Evolutionary conservation across 768 basidiomycete species (phyloP), one percentile per base, ranked within the genome.

Genomic region (Termitomyces sp.): DNA sequence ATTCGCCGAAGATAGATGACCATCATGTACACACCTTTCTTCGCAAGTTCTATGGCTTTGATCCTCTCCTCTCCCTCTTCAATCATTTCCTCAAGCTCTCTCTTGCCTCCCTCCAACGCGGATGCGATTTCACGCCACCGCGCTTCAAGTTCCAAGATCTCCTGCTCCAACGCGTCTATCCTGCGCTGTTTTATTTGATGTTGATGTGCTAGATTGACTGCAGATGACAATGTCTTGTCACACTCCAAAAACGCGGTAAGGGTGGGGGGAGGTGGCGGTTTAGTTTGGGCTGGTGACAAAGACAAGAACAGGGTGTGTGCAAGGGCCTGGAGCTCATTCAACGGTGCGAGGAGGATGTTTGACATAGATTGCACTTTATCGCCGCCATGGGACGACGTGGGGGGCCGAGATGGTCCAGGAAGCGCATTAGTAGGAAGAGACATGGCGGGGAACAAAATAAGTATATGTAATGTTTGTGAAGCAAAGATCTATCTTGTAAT

Each of bases 161-260:
- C 92, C 1, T 79, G 72, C 66, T 91, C 87, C 45, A 94, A 74
- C 2, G 78, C 78, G 57, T 93, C 90, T 50, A 93, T 91, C 61
- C 77, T 81, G 51, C 87, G 76, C 70, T 94, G 92, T 69, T 86
- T 87, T 49, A 86, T 81, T 70, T 93, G 92, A 68, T 94, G 92
- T 31, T 77, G 73, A 58, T 87, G 84, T 1, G 89, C 86, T 17
- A 87, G 73, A 59, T 83, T 83, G 17, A 92, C 76, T 14, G 88
- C 88, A 32, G 74, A 72, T 0, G 90, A 86, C n/a, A 94, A 78
- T 3, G 82, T 77, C 29, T 81, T 76, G 68, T 94, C 91, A 49
- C 81, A 86, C 2, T 77, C 72, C 17, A 90, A 70, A 69, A 94
- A 88, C 0, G 86, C 80, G 4, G 78, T 71, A 29, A 83, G 71